A percentile compares a stretch with the other conserved stretches of the same genome.
phyloP scores from a whole-genome alignment of 2,329 filamentous ascomycete genomes.

The Monosporascus sp. region DNA sequence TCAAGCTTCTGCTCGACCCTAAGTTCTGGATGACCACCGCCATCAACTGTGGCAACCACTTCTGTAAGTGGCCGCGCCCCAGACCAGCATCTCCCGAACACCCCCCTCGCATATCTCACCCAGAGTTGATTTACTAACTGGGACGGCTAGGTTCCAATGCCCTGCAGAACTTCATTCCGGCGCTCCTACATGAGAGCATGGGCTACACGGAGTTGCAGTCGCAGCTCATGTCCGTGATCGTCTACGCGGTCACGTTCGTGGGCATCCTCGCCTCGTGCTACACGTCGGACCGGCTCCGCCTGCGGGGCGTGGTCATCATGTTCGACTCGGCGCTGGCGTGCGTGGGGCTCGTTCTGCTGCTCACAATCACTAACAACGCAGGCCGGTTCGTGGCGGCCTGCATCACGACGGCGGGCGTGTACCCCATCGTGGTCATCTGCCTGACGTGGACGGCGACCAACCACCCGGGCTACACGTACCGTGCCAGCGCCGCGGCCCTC shows the following conservation, averaged over 20 bases:
- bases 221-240: conserved; percentile 19
- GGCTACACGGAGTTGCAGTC: conserved; percentile 14
- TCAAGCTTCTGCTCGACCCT: conserved; percentile 14
- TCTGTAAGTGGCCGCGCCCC: conserved; percentile 18
- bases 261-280: conserved; percentile 16
- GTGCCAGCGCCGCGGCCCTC: conserved; percentile 4
- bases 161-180: not conserved
- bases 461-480: conserved; percentile 18
- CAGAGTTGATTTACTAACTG: not conserved
- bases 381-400: conserved; percentile 18
- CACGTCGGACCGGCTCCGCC: conserved; percentile 16
- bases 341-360: conserved; percentile 15
- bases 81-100: conserved; percentile 14
- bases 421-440: conserved; percentile 15
- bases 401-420: conserved; percentile 16
- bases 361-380: conserved; percentile 12
- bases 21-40: conserved; percentile 21
- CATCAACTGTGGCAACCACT: conserved; percentile 14
- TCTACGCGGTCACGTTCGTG: conserved; percentile 18
- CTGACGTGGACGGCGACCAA: conserved; percentile 20
- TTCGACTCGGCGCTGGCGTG: conserved; percentile 8
- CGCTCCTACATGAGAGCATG: conserved; percentile 1
- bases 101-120: conserved; percentile 6
- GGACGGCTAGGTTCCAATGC: not conserved
- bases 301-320: conserved; percentile 11